Evolutionary conservation across 176 grass and related monocot species (phyloP), one percentile per base, ranked within the genome.

Genomic region (Themeda triandra): DNA sequence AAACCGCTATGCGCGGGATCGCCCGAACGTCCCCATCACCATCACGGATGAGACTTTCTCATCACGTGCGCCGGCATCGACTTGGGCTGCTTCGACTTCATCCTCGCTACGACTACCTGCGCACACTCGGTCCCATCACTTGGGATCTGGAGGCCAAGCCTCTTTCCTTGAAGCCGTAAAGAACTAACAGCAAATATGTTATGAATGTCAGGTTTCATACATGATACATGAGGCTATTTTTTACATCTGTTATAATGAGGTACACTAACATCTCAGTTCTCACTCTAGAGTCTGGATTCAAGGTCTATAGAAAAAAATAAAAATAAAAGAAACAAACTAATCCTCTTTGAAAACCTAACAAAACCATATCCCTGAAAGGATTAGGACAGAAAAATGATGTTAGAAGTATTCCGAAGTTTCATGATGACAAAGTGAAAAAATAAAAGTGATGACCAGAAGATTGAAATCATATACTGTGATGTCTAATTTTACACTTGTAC

Each of bases 161-260:
- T 90, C 86, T 83, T 97, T 63, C 94, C 94, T 90, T 92, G 91
- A 78, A 97, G 69, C 94, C 94, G 79, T 54, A 91, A 48, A 89
- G 77, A 87, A 87, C 33, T 49, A 87, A 80, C 19, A 88, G 19
- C 18, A 64, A 72, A 86, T 49, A 90, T 40, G 41, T 66, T 77
- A 82, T 71, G 41, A 73, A 83, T 70, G 28, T 37, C 14, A 80
- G 27, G 21, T 62, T 82, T 69, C 45, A 76, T 74, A 60, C 17
- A 86, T 81, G 69, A 69, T 35, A 51, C 32, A 32, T 63, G 63
- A 48, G 82, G 66, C 81, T 54, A 36, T 24, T 65, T 27, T 56
- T 84, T 27, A 71, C 68, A 59, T 39, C 66, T 41, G 24, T 59
- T 13, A 73, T 30, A 73, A 75, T 40, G 54, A 28, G 67, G 19